These are phyloP conservation scores for Debaryomyces sp. DNA, from an alignment of 1,139 yeast genomes.

Conservation along the genomic window DNA sequence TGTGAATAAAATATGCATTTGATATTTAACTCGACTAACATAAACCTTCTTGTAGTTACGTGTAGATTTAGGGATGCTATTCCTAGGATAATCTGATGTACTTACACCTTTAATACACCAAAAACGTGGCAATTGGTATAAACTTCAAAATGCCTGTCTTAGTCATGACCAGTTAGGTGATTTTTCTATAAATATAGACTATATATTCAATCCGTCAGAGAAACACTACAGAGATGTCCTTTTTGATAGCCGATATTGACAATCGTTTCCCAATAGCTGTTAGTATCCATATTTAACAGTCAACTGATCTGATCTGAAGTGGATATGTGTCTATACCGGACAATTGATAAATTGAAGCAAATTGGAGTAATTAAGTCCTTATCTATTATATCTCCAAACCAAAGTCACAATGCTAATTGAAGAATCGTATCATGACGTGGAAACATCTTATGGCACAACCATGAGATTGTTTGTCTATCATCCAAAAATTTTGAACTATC, in stretches of 20 bases:
- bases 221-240: background rate
- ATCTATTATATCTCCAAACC: background rate
- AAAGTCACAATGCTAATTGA: constrained; percentile 59
- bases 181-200: too few relatives aligned
- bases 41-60: background rate
- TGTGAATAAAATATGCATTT: background rate
- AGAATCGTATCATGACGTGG: constrained; percentile 65
- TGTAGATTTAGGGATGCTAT: background rate
- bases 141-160: too few relatives aligned
- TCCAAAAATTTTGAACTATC: constrained; percentile 72
- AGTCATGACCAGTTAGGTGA: too few relatives aligned
- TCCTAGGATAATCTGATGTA: background rate
- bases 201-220: background rate
- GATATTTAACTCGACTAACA: background rate
- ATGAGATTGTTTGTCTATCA: constrained; percentile 69
- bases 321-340: constrained; percentile 2
- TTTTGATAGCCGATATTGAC: background rate
- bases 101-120: background rate
- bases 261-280: background rate
- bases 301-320: background rate
- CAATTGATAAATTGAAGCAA: background rate
- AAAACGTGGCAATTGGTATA: background rate
- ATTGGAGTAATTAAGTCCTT: background rate
- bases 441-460: constrained; percentile 66
- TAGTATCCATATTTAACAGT: background rate